Percentiles rank a stretch among this genome's conserved stretches.
These are phyloP conservation scores for Xylaria longipes DNA, from an alignment of 495 filamentous ascomycete species.

Conservation along the genomic window DNA sequence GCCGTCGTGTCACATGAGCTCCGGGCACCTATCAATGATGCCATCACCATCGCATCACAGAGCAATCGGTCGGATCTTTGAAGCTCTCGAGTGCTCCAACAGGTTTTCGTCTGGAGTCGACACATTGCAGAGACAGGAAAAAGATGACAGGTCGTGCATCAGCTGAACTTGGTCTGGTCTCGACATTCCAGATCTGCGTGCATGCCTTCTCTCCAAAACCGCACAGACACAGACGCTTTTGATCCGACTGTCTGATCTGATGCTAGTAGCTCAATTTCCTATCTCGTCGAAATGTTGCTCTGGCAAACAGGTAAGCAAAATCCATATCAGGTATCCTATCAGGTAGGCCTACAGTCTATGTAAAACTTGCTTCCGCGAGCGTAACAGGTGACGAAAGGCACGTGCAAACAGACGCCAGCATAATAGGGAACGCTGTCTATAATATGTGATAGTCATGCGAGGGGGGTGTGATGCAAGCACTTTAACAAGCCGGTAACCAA, in stretches of 20 bases:
- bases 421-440: neutral
- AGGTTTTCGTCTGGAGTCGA: neutral
- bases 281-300: neutral
- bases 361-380: neutral
- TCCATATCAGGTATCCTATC: neutral
- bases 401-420: neutral
- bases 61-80: neutral
- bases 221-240: neutral
- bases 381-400: neutral
- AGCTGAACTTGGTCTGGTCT: conserved; percentile 5
- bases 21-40: neutral
- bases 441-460: neutral
- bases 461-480: neutral
- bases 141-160: neutral
- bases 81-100: neutral
- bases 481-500: neutral
- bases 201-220: neutral
- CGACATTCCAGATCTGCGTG: neutral
- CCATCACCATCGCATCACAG: neutral
- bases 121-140: neutral
- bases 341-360: neutral
- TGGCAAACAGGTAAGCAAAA: neutral
- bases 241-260: neutral
- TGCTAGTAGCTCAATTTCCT: neutral
- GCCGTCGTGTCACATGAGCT: conserved; percentile 9